Base-by-base conservation (phyloP, 768 basidiomycete genomes). In the Pleurotus cornucopiae region DNA sequence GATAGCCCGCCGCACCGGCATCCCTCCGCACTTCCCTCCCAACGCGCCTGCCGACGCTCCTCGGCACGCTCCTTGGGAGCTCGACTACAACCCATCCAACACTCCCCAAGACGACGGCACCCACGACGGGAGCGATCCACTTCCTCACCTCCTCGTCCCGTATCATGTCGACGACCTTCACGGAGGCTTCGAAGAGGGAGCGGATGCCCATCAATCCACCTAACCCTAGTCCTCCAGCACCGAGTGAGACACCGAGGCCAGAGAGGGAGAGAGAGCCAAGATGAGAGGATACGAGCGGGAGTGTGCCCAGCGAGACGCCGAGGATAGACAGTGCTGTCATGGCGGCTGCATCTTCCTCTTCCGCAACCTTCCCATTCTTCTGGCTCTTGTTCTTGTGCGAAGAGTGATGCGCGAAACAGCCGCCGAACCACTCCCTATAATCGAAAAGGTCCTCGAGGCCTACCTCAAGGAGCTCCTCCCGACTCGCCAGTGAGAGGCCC, bases 41-140 rank as follows among this genome's bases (percentile, higher is more conserved):
- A 56, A 98, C 84, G 53, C 93, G 83, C 55, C 93, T 80, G 7
- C 97, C 97, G 56, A 98, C 82, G 11, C 91, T 96, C 57, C 83
- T 81, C 43, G 97, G 96, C 62, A 99, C 87, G 3, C 94, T 85
- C 64, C 73, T 80, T 0, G 97, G 97, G 18, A 99, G 80, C 64
- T 97, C 94, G 62, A 90, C 73, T 54, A 98, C 76, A 58, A 97
- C 73, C 73, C 95, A 98, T 2, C 83, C 84, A 0, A 84, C 82
- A 20, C 88, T 71, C 12, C 92, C 91, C 57, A 92, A 67, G 13
- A 85, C 81, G 47, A 83, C 73, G 0, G 88, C 88, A 25, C 94
- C 94, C 39, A 96, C 64, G 52, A 93, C 78, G 5, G 96, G 95
- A 1, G 85, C 92, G 1, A 82, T 86, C 94, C 94, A 98, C 71